Evolutionary conservation across 352 stramenopile genomes (phyloP).

Genomic region (Globisporangium solare): DNA sequence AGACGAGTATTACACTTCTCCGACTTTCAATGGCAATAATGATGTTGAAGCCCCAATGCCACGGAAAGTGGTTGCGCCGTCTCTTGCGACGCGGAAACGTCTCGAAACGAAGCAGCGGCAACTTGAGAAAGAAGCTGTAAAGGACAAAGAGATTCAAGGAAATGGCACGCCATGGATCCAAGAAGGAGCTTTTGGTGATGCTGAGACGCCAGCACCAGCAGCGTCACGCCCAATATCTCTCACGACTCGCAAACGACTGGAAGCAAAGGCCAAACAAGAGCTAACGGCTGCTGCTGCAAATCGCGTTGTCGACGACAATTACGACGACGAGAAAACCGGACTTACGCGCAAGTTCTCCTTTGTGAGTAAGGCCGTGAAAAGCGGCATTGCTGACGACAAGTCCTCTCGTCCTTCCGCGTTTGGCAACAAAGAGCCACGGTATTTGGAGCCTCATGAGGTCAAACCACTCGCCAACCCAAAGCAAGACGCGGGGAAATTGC

Average conservation of each 20-base stretch:
- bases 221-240: slow-evolving; percentile 23
- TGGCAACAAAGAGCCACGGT: slow-evolving; percentile 58
- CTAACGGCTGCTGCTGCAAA: slow-evolving; percentile 1
- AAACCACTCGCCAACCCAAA: slow-evolving; percentile 51
- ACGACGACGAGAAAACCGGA: neutral
- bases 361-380: neutral
- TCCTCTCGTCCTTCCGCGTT: slow-evolving; percentile 9
- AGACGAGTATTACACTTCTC: too few species aligned
- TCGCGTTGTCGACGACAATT: neutral
- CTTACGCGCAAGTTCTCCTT: too few species aligned
- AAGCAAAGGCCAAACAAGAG: slow-evolving; percentile 52
- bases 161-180: too few species aligned
- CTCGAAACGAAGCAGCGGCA: neutral
- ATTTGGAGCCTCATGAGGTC: slow-evolving; percentile 60
- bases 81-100: neutral
- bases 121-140: neutral
- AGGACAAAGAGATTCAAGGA: neutral
- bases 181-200: neutral
- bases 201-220: neutral
- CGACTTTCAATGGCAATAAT: slow-evolving; percentile 18
- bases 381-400: neutral
- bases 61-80: neutral
- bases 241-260: slow-evolving; percentile 53
- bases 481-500: slow-evolving; percentile 36
- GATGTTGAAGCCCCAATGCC: slow-evolving; percentile 1